Evolutionary conservation across 768 basidiomycete genomes (phyloP), one percentile per base, ranked within the genome.

Genomic region (Psilocybe subaeruginosa): DNA sequence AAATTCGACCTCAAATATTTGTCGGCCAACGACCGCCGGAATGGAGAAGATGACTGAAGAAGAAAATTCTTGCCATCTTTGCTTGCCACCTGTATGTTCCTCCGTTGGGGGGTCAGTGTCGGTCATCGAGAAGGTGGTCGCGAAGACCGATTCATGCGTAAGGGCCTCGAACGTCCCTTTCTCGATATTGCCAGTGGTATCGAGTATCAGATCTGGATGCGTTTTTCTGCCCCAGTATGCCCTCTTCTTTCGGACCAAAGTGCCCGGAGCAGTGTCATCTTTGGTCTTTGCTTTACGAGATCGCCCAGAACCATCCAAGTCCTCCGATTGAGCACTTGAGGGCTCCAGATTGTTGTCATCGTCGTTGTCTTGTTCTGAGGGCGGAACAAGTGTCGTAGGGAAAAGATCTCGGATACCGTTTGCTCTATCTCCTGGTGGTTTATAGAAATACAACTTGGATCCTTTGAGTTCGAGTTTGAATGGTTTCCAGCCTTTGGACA

Each of bases 401-500:
- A 96, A 96, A 27, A 94, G 75, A 7, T 89, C 87, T 70, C 88
- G 91, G 55, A 94, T 80, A 0, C 80, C 88, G 1, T 78, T 75
- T 23, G 74, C 77, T 58, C 87, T 78, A 64, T 95, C 93, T 30
- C 81, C 78, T 0, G 93, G 92, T 0, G 92, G 86, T 68, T 95
- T 96, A 72, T 91, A 94, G 68, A 95, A 91, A 72, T 91, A 89
- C 52, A 96, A 67, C 72, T 95, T 95, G 11, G 89, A 85, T 5
- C 93, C 94, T 69, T 92, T 90, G 29, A 96, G 76, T 66, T 93
- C 89, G 48, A 90, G 81, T 72, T 95, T 94, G 78, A 84, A 92
- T 4, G 91, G 85, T 70, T 95, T 95, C 94, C 94, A 96, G 0
- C 86, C 86, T 66, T 93, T 93, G 0, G 82, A 71, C 1, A 87